Evolutionary conservation across 345 rosid species (phyloP), one percentile per base, ranked within the genome.

Genomic region (Nasturtium officinale): DNA sequence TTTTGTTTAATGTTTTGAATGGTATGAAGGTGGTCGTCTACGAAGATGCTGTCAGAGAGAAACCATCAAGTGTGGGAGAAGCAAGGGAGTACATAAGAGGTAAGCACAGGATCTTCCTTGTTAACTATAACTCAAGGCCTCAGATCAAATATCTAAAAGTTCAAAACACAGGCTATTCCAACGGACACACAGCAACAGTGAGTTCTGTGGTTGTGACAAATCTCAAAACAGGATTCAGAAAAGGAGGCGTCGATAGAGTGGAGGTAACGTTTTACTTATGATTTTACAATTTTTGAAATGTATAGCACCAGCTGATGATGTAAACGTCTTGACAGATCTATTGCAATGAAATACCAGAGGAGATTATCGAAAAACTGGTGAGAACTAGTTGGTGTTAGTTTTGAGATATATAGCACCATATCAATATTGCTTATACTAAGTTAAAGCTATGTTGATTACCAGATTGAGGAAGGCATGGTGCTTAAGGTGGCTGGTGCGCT

Each of bases 401-500:
- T 10, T 18, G 47, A 16, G 29, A 37, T 26, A 4, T 11, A 6
- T 60, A 0, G 46, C 20, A 16, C 9, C 18, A 5, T 68, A 11
- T 21, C 30, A 32, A 7, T 25, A 23, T 40, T 15, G 15, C 55
- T 37, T 53, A 5, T 46, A 46, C 59, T 55, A 56, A 48, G 61
- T 38, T 35, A 38, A 37, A 35, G 56, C 45, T 69, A 43, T 47
- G 7, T 54, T 67, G 38, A 51, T 68, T 48, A 69, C 6, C 79
- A 89, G 99, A 76, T 95, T 56, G 89, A 87, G 32, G 97, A 95
- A 78, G 90, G 91, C 32, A 80, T 33, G 67, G 92, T 88, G 71
- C 87, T 89, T 55, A 77, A 84, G 25, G 91, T 86, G 63, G 97
- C 97, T 1, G 97, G 99, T 71, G 96, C 85, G 35, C 87, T 95